Percentiles rank a stretch among this genome's conserved stretches.
phyloP scores from a whole-genome alignment of 352 stramenopile genomes.

The Pythium utonaiense region DNA sequence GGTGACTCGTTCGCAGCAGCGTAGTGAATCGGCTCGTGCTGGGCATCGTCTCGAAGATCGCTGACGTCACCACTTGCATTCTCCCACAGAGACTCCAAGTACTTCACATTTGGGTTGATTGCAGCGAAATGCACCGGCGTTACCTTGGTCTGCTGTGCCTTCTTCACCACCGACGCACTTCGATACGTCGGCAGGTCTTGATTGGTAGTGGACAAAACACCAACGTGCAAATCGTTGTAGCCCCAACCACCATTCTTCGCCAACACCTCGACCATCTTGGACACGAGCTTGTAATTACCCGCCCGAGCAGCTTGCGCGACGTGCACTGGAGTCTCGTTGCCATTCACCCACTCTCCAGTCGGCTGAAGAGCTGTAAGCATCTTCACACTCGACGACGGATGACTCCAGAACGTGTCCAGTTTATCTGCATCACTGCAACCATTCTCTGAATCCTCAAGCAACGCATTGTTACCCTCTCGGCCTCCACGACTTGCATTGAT shows the following conservation, averaged over 20 bases:
- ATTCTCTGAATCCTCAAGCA: constrained; percentile 39
- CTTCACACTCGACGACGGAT: constrained; percentile 39
- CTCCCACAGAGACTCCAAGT: constrained; percentile 58
- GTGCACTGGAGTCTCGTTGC: constrained; percentile 29
- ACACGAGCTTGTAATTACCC: constrained; percentile 44
- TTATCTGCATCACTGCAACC: not conserved
- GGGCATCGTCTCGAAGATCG: constrained; percentile 57
- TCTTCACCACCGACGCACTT: constrained; percentile 61
- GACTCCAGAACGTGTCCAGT: constrained; percentile 38
- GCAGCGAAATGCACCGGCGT: constrained; percentile 64
- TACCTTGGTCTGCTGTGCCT: constrained; percentile 52
- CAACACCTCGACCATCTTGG: constrained; percentile 52
- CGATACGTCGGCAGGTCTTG: constrained; percentile 47
- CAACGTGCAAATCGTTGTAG: constrained; percentile 60
- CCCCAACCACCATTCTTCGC: constrained; percentile 49
- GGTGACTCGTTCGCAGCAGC: constrained; percentile 51
- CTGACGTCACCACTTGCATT: constrained; percentile 44
- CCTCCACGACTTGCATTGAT: constrained; percentile 80
- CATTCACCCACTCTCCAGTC: constrained; percentile 48
- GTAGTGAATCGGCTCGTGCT: constrained; percentile 67
- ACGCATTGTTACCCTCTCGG: constrained; percentile 74
- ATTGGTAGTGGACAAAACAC: constrained; percentile 42
- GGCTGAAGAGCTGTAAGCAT: constrained; percentile 67
- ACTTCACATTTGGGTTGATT: constrained; percentile 72
- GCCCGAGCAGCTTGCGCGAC: constrained; percentile 31